Conservation (phyloP, 176 grass and related monocot genomes). For the Musa troglodytarum region DNA sequence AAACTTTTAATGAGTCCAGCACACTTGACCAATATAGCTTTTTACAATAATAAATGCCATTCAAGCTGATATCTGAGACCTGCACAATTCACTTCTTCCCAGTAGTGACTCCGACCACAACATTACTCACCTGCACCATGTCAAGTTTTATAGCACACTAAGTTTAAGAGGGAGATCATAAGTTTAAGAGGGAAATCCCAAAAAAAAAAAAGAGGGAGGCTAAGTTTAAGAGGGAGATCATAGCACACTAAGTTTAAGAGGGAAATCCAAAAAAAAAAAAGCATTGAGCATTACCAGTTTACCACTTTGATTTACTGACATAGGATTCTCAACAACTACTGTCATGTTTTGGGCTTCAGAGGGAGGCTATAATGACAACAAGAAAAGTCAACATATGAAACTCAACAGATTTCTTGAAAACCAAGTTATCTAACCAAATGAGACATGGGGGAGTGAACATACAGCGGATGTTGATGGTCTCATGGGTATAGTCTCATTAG, state of each 20-base stretch:
- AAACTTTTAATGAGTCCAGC: too few species aligned
- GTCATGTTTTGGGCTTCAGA: conserved; percentile 43
- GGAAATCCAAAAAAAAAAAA: not conserved
- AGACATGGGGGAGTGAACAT: conserved; percentile 1
- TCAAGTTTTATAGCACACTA: not conserved
- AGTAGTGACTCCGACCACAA: too few species aligned
- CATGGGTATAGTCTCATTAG: conserved; percentile 12
- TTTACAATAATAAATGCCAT: too few species aligned
- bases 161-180: too few species aligned
- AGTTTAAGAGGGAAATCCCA: too few species aligned
- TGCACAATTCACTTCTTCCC: too few species aligned
- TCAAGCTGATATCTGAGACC: too few species aligned
- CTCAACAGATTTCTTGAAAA: not conserved
- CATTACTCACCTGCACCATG: too few species aligned
- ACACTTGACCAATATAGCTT: too few species aligned
- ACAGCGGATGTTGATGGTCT: conserved; percentile 26
- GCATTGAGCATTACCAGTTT: conserved; percentile 51
- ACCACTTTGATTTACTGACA: conserved; percentile 72
- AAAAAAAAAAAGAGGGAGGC: not conserved
- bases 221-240: too few species aligned
- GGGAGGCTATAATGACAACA: conserved; percentile 24
- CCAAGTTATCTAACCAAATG: conserved; percentile 1
- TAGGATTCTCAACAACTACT: conserved; percentile 88
- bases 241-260: not conserved
- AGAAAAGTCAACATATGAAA: not conserved